phyloP scores from a whole-genome alignment of 163 green algal species.

The Botryococcus braunii region DNA sequence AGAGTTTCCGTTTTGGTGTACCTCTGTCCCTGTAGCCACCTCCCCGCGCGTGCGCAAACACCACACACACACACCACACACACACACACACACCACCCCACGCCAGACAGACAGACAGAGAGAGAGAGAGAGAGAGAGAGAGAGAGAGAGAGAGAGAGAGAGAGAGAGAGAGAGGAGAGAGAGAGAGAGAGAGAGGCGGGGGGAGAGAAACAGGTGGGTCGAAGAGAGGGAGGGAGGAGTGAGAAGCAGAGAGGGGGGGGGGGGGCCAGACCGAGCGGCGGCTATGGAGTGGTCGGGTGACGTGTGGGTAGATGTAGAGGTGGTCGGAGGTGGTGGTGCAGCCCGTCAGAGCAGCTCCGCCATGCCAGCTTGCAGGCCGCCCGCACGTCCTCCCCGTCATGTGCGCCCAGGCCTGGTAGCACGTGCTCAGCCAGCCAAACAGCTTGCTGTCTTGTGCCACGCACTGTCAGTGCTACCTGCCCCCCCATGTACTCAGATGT shows the following conservation, averaged over 20 bases:
- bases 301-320: conserved; percentile 66
- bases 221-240: too few species aligned
- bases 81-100: too few species aligned
- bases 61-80: too few species aligned
- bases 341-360: conserved; percentile 61
- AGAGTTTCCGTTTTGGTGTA: too few species aligned
- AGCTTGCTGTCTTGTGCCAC: conserved; percentile 55
- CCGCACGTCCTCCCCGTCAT: conserved; percentile 47
- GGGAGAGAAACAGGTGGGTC: background rate
- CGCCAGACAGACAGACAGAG: too few species aligned
- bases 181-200: background rate
- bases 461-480: too few species aligned
- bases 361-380: conserved; percentile 45
- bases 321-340: conserved; percentile 60
- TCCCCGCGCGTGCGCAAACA: too few species aligned
- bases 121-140: too few species aligned
- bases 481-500: too few species aligned
- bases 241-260: too few species aligned
- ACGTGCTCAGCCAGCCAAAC: conserved; percentile 51
- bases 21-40: too few species aligned
- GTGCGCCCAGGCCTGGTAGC: conserved; percentile 54
- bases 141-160: too few species aligned
- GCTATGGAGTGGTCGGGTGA: conserved; percentile 54
- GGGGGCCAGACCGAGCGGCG: conserved; percentile 29
- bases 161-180: background rate